phyloP scores from a whole-genome alignment of 768 basidiomycete species.

The Amanita exitialis region DNA sequence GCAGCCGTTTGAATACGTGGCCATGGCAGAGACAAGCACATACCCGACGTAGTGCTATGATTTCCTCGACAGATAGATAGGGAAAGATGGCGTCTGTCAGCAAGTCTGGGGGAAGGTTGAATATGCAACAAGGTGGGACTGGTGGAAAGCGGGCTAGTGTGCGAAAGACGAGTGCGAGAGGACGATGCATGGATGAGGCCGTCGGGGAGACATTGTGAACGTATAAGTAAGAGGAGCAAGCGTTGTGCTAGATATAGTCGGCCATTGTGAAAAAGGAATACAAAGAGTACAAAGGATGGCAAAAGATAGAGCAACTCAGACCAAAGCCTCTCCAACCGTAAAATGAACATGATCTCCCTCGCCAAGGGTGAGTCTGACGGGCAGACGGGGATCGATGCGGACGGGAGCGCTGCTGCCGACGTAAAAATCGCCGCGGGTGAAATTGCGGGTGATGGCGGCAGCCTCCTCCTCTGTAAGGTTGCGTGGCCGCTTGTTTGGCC shows the following conservation, averaged over 20 bases:
- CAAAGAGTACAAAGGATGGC: constrained; percentile 4
- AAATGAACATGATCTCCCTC: constrained; percentile 78
- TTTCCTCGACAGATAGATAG: constrained; percentile 33
- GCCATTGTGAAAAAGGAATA: constrained; percentile 1
- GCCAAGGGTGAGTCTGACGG: constrained; percentile 69
- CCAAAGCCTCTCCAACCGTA: constrained; percentile 35
- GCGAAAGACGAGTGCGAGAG: constrained; percentile 8
- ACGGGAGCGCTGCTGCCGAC: constrained; percentile 75
- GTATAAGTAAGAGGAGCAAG: background rate
- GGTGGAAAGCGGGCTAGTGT: constrained; percentile 13
- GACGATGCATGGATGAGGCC: background rate
- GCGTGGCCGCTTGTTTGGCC: constrained; percentile 72
- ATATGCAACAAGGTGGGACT: constrained; percentile 15
- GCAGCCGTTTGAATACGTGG: background rate
- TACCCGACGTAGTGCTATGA: constrained; percentile 36
- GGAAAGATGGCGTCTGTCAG: constrained; percentile 33
- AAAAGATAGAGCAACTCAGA: constrained; percentile 14
- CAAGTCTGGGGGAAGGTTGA: constrained; percentile 27
- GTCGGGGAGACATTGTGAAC: background rate
- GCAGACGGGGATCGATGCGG: constrained; percentile 72
- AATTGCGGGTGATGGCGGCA: constrained; percentile 76
- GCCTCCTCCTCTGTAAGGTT: constrained; percentile 77
- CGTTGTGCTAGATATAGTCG: background rate
- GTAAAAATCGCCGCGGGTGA: constrained; percentile 73
- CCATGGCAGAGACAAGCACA: constrained; percentile 1